Conservation (phyloP, 1,284 basidiomycete genomes). For the Trametes sp. region DNA sequence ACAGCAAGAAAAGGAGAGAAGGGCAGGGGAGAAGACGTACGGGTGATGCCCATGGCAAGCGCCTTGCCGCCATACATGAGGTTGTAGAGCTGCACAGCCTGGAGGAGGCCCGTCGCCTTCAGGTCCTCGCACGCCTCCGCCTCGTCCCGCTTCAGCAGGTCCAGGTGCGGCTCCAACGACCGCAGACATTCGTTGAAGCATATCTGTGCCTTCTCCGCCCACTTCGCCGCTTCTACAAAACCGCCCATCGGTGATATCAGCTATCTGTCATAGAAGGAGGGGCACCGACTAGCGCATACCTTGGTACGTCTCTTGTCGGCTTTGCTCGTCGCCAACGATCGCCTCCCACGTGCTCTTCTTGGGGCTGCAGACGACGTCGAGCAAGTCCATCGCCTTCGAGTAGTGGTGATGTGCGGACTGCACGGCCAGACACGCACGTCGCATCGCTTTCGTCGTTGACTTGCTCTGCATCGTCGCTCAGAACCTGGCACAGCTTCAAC, state of each 20-base stretch:
- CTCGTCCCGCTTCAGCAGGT: conserved; percentile 31
- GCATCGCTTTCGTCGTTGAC: conserved; percentile 27
- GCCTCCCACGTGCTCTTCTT: conserved; percentile 33
- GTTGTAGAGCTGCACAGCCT: conserved; percentile 34
- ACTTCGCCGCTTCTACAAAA: conserved; percentile 32
- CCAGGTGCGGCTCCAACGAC: conserved; percentile 31
- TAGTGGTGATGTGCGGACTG: conserved; percentile 38
- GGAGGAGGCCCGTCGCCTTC: conserved; percentile 32
- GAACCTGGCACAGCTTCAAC: background rate
- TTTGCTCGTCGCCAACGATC: conserved; percentile 37
- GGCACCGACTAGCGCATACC: conserved; percentile 18
- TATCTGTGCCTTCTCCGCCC: conserved; percentile 35
- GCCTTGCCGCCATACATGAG: conserved; percentile 38
- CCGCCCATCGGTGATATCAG: background rate
- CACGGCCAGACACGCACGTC: conserved; percentile 28
- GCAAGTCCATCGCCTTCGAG: conserved; percentile 32
- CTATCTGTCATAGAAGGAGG: no score
- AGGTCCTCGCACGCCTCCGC: conserved; percentile 28
- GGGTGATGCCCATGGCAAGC: conserved; percentile 36
- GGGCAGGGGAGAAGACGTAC: conserved; percentile 22
- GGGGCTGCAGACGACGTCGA: conserved; percentile 36
- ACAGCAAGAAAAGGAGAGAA: background rate
- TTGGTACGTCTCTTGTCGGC: conserved; percentile 34
- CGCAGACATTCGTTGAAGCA: conserved; percentile 36
- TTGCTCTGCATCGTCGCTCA: conserved; percentile 23